Evolutionary conservation across 1,139 yeast genomes (phyloP).

Genomic region (Kodamaea suecica): DNA sequence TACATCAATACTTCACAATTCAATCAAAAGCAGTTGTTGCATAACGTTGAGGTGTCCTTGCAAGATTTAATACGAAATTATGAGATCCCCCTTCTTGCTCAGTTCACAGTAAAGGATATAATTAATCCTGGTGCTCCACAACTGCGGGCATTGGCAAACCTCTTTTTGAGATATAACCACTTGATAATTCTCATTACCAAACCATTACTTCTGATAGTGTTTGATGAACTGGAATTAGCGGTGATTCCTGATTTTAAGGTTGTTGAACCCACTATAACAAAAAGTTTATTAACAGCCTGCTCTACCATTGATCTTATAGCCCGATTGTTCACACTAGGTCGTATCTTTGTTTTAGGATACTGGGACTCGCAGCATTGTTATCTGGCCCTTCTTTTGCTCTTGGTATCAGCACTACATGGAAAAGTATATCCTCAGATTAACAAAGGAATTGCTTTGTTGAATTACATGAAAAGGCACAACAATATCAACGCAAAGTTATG

Average conservation of each 20-base stretch:
- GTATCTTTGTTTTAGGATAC: slow-evolving; percentile 45
- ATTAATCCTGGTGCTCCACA: slow-evolving; percentile 11
- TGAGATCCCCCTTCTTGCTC: slow-evolving; percentile 30
- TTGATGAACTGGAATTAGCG: slow-evolving; percentile 27
- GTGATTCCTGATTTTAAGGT: slow-evolving; percentile 28
- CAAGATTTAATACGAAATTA: slow-evolving; percentile 30
- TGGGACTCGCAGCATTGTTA: slow-evolving; percentile 54
- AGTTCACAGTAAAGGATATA: slow-evolving; percentile 23
- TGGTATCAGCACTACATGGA: slow-evolving; percentile 39
- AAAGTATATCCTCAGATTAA: slow-evolving; percentile 26
- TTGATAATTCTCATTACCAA: slow-evolving; percentile 42
- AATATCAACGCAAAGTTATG: slow-evolving; percentile 39
- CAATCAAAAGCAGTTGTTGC: slow-evolving; percentile 32
- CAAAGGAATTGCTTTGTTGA: slow-evolving; percentile 34
- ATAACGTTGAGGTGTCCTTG: slow-evolving; percentile 30
- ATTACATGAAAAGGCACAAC: slow-evolving; percentile 38
- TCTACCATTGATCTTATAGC: slow-evolving; percentile 39
- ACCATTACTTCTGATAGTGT: slow-evolving; percentile 43
- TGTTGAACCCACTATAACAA: slow-evolving; percentile 34
- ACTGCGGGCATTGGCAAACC: slow-evolving; percentile 36
- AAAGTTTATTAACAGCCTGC: slow-evolving; percentile 39
- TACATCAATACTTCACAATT: slow-evolving; percentile 42
- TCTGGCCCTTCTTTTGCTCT: slow-evolving; percentile 39
- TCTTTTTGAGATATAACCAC: slow-evolving; percentile 48
- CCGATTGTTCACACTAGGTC: slow-evolving; percentile 32